Base-by-base conservation (phyloP, 1,284 basidiomycete genomes). In the Leccinum huronense region DNA sequence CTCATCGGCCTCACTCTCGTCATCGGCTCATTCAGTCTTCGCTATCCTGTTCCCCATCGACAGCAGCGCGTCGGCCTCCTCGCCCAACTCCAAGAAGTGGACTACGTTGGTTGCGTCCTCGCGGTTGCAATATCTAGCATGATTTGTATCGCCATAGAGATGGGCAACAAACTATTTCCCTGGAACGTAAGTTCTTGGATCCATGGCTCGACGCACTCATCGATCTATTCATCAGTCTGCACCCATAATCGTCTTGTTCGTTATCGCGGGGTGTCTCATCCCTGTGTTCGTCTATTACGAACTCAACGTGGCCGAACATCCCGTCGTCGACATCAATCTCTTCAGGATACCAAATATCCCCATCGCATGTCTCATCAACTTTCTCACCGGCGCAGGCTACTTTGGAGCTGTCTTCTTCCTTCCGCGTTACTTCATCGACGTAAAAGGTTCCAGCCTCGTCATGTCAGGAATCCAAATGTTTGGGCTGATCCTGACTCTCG, bases 381-480 rank as follows among this genome's bases (percentile, higher is more conserved):
- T 76, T 65, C 76, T 76, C 45, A 78, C 76, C 0, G 74, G 74
- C 42, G 77, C 74, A 16, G 76, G 75, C n/a, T 76, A 77, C 65
- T 76, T 76, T 61, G 74, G 74, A 10, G 69, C 66, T 14, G 76
- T 76, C 61, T 76, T 76, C 63, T 76, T 76, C 63, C 70, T 76
- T n/a, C 74, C 74, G 14, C 77, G 76, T 42, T 76, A 78, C 63
- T 77, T 78, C 48, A 76, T 78, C 65, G 74, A 77, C 58, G 62
- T 75, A 66, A 77, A 75, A 45, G 67, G 72, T n/a, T 75, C 74
- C 38, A 68, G 60, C 58, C 59, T 75, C 51, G 71, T 75, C 48
- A 73, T 61, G 48, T 77, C 74, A 0, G 74, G 74, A 19, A 45
- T 75, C 5, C 75, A 75, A 45, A 78, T 75, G 76, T 63, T 75